Conservation (phyloP, 202 grass and related monocot species). For the Elaeis oleifera region DNA sequence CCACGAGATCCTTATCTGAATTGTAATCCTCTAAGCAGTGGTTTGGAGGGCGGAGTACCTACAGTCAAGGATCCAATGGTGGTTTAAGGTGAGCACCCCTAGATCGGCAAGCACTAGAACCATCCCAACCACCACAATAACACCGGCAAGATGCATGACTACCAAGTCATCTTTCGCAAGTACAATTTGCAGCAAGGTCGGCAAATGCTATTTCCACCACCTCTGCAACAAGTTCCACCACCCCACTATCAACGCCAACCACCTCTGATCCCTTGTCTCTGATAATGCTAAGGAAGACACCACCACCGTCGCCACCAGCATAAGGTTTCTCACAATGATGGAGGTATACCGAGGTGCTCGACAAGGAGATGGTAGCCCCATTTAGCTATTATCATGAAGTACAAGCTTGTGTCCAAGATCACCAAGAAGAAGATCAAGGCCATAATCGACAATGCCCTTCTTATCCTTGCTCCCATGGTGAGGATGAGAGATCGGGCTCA, state of each 20-base stretch:
- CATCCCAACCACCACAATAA: background rate
- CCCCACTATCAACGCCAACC: background rate
- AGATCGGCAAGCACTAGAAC: background rate
- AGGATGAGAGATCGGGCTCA: too few relatives aligned
- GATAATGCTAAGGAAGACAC: background rate
- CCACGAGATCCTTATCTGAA: too few relatives aligned
- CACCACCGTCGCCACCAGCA: background rate
- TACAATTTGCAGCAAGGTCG: too few relatives aligned
- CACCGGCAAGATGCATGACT: too few relatives aligned
- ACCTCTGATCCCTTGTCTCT: background rate
- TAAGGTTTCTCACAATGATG: background rate
- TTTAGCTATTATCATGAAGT: background rate
- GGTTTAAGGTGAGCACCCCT: too few relatives aligned
- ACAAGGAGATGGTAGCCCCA: too few relatives aligned
- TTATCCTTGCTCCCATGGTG: background rate
- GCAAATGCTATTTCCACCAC: background rate
- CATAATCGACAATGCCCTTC: background rate
- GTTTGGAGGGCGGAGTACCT: too few relatives aligned
- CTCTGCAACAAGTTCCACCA: background rate
- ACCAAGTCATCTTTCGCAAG: too few relatives aligned
- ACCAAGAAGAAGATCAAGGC: constrained; percentile 1
- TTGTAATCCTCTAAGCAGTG: too few relatives aligned
- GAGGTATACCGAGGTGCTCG: background rate
- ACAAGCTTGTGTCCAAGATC: constrained; percentile 1
- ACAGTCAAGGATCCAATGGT: too few relatives aligned